Conservation (phyloP, 441 rosid genomes). For the Adansonia grandidieri region DNA sequence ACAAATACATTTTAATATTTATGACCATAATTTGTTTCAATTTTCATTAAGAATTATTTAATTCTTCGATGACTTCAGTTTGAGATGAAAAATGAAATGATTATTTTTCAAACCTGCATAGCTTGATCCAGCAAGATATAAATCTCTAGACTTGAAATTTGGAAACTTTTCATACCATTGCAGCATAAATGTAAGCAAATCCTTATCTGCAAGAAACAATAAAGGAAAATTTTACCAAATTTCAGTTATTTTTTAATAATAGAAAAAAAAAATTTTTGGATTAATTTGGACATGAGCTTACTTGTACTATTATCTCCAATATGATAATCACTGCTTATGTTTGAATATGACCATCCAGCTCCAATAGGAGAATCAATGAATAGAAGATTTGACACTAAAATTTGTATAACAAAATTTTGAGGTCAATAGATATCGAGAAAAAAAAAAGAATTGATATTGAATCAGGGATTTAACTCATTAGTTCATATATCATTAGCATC, state of each 20-base stretch:
- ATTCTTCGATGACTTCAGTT: too few relatives aligned
- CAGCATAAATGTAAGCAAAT: background rate
- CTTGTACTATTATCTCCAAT: conserved; percentile 1
- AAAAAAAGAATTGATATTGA: too few relatives aligned
- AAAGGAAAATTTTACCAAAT: background rate
- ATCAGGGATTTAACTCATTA: too few relatives aligned
- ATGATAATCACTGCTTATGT: background rate
- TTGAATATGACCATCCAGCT: conserved; percentile 14
- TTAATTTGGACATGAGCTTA: background rate
- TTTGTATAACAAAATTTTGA: background rate
- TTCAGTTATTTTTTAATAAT: background rate
- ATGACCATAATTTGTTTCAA: too few relatives aligned
- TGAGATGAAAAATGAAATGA: too few relatives aligned
- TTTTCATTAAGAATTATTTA: too few relatives aligned
- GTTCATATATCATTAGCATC: too few relatives aligned
- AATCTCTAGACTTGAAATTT: conserved; percentile 10
- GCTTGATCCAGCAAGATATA: conserved; percentile 11
- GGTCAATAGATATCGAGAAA: too few relatives aligned
- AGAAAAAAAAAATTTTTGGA: background rate
- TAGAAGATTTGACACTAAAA: conserved; percentile 8
- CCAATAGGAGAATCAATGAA: conserved; percentile 14
- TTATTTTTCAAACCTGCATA: conserved; percentile 8
- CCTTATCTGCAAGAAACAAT: background rate
- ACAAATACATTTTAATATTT: too few relatives aligned
- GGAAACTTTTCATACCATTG: conserved; percentile 18